Evolutionary conservation across 352 stramenopile genomes (phyloP).

Genomic region (Pythium utonaiense): DNA sequence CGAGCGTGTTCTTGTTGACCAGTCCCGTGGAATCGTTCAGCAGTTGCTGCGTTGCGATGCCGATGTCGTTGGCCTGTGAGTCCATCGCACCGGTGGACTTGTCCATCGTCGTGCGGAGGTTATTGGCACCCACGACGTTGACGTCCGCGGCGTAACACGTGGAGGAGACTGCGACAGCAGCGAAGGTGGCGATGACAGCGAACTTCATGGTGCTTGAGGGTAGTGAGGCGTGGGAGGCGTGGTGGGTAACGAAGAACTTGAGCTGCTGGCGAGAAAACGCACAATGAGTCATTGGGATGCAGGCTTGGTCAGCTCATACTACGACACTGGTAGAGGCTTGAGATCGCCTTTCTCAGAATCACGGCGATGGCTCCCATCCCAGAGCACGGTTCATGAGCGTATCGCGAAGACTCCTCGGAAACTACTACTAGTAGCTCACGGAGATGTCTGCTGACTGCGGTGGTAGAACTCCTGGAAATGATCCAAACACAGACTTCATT

Average conservation of each 20-base stretch:
- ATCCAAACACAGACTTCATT: background rate
- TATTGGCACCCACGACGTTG: constrained; percentile 7
- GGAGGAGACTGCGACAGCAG: background rate
- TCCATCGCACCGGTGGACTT: background rate
- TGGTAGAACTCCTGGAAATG: background rate
- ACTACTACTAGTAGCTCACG: no score
- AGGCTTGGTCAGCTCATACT: no score
- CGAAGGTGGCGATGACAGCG: constrained; percentile 7
- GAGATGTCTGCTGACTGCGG: background rate
- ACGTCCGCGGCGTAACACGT: constrained; percentile 9
- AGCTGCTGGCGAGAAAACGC: background rate
- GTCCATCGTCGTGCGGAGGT: background rate
- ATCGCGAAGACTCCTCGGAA: no score
- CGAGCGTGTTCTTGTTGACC: constrained; percentile 31
- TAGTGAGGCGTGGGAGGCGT: no score
- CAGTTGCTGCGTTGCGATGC: constrained; percentile 7
- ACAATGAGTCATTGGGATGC: background rate
- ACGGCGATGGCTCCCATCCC: no score
- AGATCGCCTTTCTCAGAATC: no score
- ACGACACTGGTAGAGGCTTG: no score
- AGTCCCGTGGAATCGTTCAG: constrained; percentile 22
- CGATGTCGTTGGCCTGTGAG: background rate
- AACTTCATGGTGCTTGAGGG: constrained; percentile 11
- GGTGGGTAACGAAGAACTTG: background rate
- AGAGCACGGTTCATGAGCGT: no score